Conservation (phyloP, 345 rosid species). For the Trapa incisa region DNA sequence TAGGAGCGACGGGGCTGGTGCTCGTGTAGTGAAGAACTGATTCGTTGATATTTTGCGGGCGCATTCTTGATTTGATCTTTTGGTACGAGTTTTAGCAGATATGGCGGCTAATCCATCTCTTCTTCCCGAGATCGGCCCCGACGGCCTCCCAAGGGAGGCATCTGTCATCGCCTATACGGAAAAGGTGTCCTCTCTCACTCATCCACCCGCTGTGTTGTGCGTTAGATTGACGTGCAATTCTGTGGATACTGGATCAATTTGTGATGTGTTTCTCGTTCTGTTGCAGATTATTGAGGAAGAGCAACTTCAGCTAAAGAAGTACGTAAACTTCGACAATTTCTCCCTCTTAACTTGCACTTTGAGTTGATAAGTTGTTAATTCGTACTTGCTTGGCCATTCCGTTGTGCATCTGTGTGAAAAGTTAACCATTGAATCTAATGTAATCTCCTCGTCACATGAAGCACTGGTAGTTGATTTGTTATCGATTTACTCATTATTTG, state of each 20-base stretch:
- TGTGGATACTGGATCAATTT: background rate
- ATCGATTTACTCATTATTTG: background rate
- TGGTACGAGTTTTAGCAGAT: background rate
- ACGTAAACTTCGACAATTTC: constrained; percentile 8
- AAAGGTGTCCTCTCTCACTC: constrained; percentile 27
- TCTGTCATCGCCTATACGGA: constrained; percentile 79
- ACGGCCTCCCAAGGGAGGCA: constrained; percentile 69
- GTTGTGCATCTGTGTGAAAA: background rate
- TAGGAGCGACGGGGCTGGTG: background rate
- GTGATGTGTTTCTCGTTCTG: background rate
- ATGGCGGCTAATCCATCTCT: constrained; percentile 56
- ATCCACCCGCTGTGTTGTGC: background rate
- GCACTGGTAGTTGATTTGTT: background rate
- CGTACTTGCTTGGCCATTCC: background rate
- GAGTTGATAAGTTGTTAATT: background rate
- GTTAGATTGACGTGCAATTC: background rate
- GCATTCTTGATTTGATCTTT: background rate
- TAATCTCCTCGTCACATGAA: background rate
- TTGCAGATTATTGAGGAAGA: constrained; percentile 70
- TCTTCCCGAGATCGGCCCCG: constrained; percentile 72
- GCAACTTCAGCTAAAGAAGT: constrained; percentile 79
- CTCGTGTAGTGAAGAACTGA: background rate
- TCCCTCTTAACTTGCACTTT: background rate
- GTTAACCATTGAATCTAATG: background rate
- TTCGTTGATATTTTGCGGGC: background rate